These are phyloP conservation scores for Penicillium verrucosum DNA, from an alignment of 2,329 filamentous ascomycete species.

Conservation along the genomic window DNA sequence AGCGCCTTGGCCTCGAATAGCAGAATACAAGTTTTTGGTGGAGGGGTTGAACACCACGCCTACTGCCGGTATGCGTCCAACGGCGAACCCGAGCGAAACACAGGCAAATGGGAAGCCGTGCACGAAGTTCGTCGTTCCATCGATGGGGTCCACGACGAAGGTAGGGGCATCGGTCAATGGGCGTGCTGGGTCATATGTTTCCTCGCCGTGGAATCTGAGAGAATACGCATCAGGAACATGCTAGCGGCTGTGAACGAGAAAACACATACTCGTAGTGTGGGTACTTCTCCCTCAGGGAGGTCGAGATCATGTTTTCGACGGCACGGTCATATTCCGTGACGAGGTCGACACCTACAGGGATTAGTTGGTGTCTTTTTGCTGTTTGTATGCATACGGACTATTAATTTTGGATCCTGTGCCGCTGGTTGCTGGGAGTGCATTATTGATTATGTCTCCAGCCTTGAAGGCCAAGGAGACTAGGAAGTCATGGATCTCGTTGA, in stretches of 20 bases:
- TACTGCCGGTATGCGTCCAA: conserved; percentile 50
- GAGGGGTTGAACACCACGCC: conserved; percentile 63
- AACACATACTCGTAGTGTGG: conserved; percentile 50
- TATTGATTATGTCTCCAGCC: conserved; percentile 44
- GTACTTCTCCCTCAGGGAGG: conserved; percentile 50
- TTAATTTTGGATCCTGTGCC: conserved; percentile 47
- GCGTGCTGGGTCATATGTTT: conserved; percentile 57
- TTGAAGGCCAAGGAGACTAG: conserved; percentile 40
- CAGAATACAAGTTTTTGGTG: conserved; percentile 54
- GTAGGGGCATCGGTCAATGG: conserved; percentile 54
- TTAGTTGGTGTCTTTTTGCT: background rate
- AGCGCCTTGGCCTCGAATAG: conserved; percentile 54
- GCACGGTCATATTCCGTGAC: conserved; percentile 63
- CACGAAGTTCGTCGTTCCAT: conserved; percentile 65
- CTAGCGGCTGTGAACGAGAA: background rate
- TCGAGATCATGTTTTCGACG: conserved; percentile 57
- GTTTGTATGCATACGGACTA: conserved; percentile 29
- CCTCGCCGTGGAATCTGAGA: conserved; percentile 55
- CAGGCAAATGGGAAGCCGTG: conserved; percentile 58
- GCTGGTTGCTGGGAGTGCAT: conserved; percentile 39
- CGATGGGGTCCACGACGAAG: conserved; percentile 63
- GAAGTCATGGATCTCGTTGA: conserved; percentile 43
- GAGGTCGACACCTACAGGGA: conserved; percentile 52
- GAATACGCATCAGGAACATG: background rate
- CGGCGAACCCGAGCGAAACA: conserved; percentile 57